Evolutionary conservation across 345 rosid species (phyloP).

Genomic region (Arabidopsis suecica): DNA sequence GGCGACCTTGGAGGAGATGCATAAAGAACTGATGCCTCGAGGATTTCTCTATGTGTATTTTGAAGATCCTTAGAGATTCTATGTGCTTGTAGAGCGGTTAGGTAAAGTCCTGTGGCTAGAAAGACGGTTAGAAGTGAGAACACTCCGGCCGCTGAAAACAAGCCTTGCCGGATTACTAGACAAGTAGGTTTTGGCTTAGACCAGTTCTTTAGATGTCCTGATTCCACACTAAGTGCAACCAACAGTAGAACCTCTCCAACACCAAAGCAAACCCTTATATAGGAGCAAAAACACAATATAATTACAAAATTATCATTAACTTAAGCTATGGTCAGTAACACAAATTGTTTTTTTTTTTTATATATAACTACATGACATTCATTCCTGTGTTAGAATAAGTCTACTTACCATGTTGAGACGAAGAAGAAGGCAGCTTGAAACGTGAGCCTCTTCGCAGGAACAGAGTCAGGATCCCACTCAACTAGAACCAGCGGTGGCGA

Average conservation of each 20-base stretch:
- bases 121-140: constrained; percentile 68
- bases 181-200: constrained; percentile 71
- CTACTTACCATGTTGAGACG: constrained; percentile 70
- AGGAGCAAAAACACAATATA: background rate
- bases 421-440: constrained; percentile 84
- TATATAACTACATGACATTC: too few species aligned
- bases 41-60: constrained; percentile 53
- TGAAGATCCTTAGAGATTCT: constrained; percentile 59
- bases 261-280: constrained; percentile 72
- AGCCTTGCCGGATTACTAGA: constrained; percentile 65
- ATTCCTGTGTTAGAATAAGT: background rate
- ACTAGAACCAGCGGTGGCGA: constrained; percentile 57
- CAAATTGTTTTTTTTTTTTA: too few species aligned
- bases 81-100: constrained; percentile 78
- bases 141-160: constrained; percentile 83
- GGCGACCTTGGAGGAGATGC: constrained; percentile 80
- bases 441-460: constrained; percentile 51
- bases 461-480: constrained; percentile 58
- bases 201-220: constrained; percentile 89
- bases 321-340: too few species aligned
- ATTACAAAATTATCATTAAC: background rate
- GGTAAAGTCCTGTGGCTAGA: constrained; percentile 70
- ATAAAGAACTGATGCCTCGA: constrained; percentile 59
- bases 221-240: constrained; percentile 84
- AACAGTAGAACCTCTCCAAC: constrained; percentile 75